Conservation (phyloP, 495 filamentous ascomycete species). For the Penicillium diatomitis region DNA sequence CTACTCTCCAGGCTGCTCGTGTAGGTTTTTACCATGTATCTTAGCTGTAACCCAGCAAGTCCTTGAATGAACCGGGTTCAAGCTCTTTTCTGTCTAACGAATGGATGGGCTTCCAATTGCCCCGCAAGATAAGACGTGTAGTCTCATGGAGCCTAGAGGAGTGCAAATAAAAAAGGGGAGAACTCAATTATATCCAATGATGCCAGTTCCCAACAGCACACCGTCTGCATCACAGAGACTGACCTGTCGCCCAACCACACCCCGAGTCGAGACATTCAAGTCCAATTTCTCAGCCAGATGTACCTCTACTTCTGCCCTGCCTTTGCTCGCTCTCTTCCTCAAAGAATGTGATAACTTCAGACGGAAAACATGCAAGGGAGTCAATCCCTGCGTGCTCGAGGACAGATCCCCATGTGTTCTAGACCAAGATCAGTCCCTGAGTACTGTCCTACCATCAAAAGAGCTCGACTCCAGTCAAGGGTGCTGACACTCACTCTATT, state of each 20-base stretch:
- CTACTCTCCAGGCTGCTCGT: too few relatives aligned
- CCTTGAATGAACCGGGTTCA: too few relatives aligned
- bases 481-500: slow-evolving; percentile 23
- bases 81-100: not conserved
- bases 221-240: slow-evolving; percentile 21
- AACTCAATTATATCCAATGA: slow-evolving; percentile 32
- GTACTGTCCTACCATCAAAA: not conserved
- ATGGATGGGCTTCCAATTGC: not conserved
- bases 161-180: not conserved
- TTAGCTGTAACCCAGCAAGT: too few relatives aligned
- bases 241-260: slow-evolving; percentile 32
- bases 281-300: slow-evolving; percentile 49
- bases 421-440: not conserved
- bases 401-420: slow-evolving; percentile 33
- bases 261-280: slow-evolving; percentile 39
- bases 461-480: not conserved
- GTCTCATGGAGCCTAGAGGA: too few relatives aligned
- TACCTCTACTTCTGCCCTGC: slow-evolving; percentile 31
- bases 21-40: too few relatives aligned
- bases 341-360: slow-evolving; percentile 8
- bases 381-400: not conserved
- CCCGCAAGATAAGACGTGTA: too few relatives aligned
- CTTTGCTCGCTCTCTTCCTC: not conserved
- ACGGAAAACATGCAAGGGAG: slow-evolving; percentile 20
- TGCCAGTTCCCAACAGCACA: slow-evolving; percentile 22